These are phyloP conservation scores for Pseudocercospora fijiensis DNA, from an alignment of 2,329 filamentous ascomycete species.

Conservation along the genomic window DNA sequence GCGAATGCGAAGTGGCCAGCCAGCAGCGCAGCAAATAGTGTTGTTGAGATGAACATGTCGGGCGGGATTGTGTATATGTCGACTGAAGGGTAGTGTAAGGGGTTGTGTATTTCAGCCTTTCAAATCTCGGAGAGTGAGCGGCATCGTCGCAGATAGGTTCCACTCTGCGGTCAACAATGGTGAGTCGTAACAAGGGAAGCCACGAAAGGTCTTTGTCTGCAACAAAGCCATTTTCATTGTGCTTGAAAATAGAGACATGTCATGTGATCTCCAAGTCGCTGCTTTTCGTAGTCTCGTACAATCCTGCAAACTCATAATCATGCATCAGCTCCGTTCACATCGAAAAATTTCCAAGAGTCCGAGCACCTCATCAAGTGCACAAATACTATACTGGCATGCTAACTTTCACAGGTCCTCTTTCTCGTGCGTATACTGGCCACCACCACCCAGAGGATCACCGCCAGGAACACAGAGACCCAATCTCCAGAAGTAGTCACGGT, in stretches of 20 bases:
- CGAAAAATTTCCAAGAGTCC: not conserved
- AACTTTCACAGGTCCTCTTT: slow-evolving; percentile 32
- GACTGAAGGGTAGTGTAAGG: not conserved
- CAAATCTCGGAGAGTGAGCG: not conserved
- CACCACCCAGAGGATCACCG: slow-evolving; percentile 35
- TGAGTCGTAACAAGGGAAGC: not conserved
- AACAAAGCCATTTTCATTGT: slow-evolving; percentile 5
- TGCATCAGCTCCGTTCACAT: not conserved
- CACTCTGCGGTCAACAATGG: slow-evolving; percentile 4
- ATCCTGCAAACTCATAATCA: not conserved
- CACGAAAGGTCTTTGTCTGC: not conserved
- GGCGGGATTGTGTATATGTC: not conserved
- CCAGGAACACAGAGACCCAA: slow-evolving; percentile 80
- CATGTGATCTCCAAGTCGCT: not conserved
- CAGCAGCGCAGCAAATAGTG: slow-evolving; percentile 13
- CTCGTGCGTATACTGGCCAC: slow-evolving; percentile 25
- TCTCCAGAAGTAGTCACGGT: slow-evolving; percentile 95
- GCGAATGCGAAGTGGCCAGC: slow-evolving; percentile 15
- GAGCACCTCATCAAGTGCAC: not conserved
- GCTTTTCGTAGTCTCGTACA: not conserved
- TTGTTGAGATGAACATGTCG: slow-evolving; percentile 9
- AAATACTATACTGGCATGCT: not conserved
- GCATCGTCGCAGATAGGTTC: not conserved
- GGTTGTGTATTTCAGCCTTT: not conserved
- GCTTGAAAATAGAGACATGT: not conserved